Percentiles rank a stretch among this genome's conserved stretches.
These are phyloP conservation scores for Phoma sp. DNA, from an alignment of 2,329 filamentous ascomycete genomes.

Conservation along the genomic window DNA sequence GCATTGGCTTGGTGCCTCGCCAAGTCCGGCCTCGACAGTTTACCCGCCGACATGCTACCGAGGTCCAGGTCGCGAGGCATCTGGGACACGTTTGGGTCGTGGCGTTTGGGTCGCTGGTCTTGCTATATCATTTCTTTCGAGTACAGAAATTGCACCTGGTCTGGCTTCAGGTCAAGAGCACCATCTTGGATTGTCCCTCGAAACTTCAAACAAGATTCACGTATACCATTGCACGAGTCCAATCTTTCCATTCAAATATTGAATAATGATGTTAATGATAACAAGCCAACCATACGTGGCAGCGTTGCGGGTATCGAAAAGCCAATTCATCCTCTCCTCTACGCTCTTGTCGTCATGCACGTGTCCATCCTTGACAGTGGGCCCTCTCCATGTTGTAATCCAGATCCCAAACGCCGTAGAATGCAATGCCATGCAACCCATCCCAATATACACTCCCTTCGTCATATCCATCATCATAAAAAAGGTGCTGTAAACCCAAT, in stretches of 20 bases:
- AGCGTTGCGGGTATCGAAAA: slow-evolving; percentile 16
- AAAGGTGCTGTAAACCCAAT: no score
- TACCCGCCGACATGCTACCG: not conserved
- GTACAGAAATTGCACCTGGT: no score
- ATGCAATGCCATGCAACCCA: slow-evolving; percentile 2
- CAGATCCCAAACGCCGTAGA: slow-evolving; percentile 1
- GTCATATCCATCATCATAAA: no score
- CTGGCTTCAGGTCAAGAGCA: no score
- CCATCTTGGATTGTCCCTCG: no score
- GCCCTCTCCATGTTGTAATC: not conserved
- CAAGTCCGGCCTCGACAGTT: not conserved
- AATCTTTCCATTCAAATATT: no score
- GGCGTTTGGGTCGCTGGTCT: not conserved
- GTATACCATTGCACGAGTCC: no score
- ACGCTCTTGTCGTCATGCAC: not conserved
- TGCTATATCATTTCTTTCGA: no score
- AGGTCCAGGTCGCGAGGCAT: no score
- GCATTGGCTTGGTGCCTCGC: not conserved
- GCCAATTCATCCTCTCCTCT: not conserved
- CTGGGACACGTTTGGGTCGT: not conserved
- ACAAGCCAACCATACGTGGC: not conserved
- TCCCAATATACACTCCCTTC: slow-evolving; percentile 2
- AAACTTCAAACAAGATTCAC: no score
- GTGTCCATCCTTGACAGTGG: not conserved
- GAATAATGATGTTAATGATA: no score